Base-by-base conservation (phyloP, 345 rosid species). In the Eucalyptus melliodora region DNA sequence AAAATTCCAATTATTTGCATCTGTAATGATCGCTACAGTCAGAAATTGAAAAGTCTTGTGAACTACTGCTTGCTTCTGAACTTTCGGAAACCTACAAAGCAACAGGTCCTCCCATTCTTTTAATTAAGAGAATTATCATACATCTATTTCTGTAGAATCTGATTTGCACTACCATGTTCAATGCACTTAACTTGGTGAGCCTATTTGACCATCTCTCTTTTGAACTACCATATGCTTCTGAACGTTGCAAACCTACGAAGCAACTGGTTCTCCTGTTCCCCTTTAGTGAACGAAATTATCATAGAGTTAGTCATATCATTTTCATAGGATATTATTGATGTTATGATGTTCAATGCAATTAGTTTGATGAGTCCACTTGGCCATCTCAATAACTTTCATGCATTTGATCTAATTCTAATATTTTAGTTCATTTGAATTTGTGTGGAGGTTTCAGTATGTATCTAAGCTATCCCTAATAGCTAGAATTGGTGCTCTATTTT, bases 11-110 rank as follows among this genome's bases (percentile, higher is more conserved):
- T 98, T 91, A 95, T 98, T 88, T 98, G 99, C 93, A 98, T 98
- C 86, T 98, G 99, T 90, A 98, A 98, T 93, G 99, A 98, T 88
- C 97, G 99, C 56, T 98, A 96, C 92, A 96, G 99, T 95, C 99
- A 96, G 96, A 98, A 98, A 91, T 88, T 98, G 93, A 98, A 96
- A 93, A 97, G 99, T 93, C 96, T 98, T 89, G 92, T 96, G 89
- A 98, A 96, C 92, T 95, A 97, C 92, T 98, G 99, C 92, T 90
- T 95, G 92, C 93, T 92, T 90, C 96, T 98, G 93, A 96, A 90
- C 91, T 98, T 92, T 89, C 93, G 99, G 91, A 98, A 96, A 91
- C 99, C 99, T 89, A 96, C 99, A 19, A 97, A 97, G 89, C 99
- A 97, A 89, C 99, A 97, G 99, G 99, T 97, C 86, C 87, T 85